Evolutionary conservation across 2,329 filamentous ascomycete genomes (phyloP).

Genomic region (Alternaria rosae): DNA sequence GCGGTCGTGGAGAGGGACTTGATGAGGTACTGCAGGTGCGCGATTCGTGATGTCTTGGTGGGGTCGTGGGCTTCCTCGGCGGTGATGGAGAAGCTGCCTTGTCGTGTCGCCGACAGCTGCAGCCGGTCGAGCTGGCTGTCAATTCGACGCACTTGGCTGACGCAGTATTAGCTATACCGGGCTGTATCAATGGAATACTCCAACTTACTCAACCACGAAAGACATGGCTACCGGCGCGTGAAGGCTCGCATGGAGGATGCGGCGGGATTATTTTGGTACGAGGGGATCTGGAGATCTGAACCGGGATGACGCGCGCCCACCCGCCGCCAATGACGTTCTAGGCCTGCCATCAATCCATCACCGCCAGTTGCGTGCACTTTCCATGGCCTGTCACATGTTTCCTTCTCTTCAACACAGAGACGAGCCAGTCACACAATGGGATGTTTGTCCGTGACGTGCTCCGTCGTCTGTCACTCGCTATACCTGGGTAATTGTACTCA

Average conservation of each 20-base stretch:
- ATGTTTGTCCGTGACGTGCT: neutral
- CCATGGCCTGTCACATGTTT: neutral
- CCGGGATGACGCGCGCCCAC: conserved; percentile 14
- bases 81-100: conserved; percentile 39
- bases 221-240: conserved; percentile 47
- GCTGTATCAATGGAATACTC: neutral
- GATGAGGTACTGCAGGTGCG: conserved; percentile 70
- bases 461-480: neutral
- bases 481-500: neutral
- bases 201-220: conserved; percentile 53
- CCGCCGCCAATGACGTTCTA: conserved; percentile 7
- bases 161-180: conserved; percentile 6
- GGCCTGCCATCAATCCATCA: conserved; percentile 1
- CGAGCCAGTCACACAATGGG: neutral
- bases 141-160: conserved; percentile 63
- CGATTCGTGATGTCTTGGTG: conserved; percentile 58
- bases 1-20: conserved; percentile 75
- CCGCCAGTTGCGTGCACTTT: neutral
- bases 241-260: conserved; percentile 16
- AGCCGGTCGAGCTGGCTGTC: conserved; percentile 66
- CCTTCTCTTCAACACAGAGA: neutral
- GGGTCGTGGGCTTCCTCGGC: conserved; percentile 45
- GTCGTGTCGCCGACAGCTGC: conserved; percentile 54
- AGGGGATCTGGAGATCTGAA: conserved; percentile 14
- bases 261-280: conserved; percentile 8